Evolutionary conservation across 2,329 filamentous ascomycete species (phyloP).

Genomic region (Daldinia sp.): DNA sequence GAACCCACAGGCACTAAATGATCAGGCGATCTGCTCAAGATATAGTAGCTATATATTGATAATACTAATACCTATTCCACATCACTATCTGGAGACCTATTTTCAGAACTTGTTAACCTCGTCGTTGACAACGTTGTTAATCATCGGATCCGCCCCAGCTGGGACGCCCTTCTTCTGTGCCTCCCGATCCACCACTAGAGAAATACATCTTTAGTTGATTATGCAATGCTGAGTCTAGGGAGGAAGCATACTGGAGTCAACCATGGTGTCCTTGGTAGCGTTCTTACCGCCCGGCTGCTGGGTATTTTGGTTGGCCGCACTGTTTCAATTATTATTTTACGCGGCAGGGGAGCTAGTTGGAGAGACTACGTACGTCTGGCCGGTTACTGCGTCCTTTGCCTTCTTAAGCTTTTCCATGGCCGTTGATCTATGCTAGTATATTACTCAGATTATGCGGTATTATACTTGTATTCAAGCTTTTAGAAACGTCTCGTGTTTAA

Average conservation of each 20-base stretch:
- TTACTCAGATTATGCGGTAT: neutral
- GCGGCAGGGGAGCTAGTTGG: neutral
- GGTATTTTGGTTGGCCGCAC: slow-evolving; percentile 50
- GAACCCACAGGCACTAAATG: neutral
- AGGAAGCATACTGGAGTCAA: slow-evolving; percentile 47
- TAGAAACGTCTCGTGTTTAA: neutral
- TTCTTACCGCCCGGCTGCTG: slow-evolving; percentile 47
- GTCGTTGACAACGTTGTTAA: neutral
- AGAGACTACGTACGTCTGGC: slow-evolving; percentile 44
- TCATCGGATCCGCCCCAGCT: neutral
- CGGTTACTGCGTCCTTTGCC: slow-evolving; percentile 50
- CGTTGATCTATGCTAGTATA: neutral
- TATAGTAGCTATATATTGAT: neutral
- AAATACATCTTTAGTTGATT: neutral
- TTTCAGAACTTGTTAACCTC: neutral
- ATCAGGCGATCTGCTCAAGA: neutral
- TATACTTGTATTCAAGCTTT: neutral
- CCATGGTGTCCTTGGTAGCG: slow-evolving; percentile 51
- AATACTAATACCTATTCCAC: neutral
- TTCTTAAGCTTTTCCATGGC: slow-evolving; percentile 51
- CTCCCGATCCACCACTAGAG: neutral
- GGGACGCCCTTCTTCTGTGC: slow-evolving; percentile 2
- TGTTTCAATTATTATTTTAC: slow-evolving; percentile 20
- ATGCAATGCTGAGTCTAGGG: too few species aligned
- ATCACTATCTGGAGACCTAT: neutral